Conservation (phyloP, 2,329 filamentous ascomycete genomes). For the Tolypocladium tundrense region DNA sequence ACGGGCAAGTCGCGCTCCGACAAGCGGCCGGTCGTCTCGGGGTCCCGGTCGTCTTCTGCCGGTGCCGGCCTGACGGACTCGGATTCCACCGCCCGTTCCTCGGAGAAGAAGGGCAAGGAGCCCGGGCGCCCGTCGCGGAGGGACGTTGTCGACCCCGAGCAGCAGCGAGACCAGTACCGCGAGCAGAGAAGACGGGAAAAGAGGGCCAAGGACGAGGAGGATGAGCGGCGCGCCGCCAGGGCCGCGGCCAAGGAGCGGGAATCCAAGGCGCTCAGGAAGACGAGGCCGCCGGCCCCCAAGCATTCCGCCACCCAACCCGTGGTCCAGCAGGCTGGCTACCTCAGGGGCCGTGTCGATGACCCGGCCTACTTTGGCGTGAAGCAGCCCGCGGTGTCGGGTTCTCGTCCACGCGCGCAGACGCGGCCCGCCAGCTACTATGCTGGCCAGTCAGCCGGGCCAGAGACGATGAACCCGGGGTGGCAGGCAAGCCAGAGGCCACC, state of each 20-base stretch:
- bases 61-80: conserved; percentile 27
- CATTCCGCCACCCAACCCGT: conserved; percentile 22
- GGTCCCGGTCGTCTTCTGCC: conserved; percentile 26
- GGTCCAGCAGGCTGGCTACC: conserved; percentile 18
- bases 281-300: conserved; percentile 17
- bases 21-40: conserved; percentile 18
- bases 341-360: conserved; percentile 22
- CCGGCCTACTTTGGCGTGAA: conserved; percentile 25
- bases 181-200: conserved; percentile 18
- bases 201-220: conserved; percentile 13
- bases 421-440: conserved; percentile 26
- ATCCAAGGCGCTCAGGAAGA: conserved; percentile 15
- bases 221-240: conserved; percentile 3
- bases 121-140: conserved; percentile 10
- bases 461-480: conserved; percentile 16
- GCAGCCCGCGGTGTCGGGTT: conserved; percentile 19
- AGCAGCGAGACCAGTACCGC: conserved; percentile 13
- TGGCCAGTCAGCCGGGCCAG: conserved; percentile 17
- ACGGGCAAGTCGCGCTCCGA: conserved; percentile 37
- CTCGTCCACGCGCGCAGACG: conserved; percentile 21
- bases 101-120: conserved; percentile 16
- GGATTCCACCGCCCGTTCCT: conserved; percentile 31
- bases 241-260: conserved; percentile 12
- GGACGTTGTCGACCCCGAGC: conserved; percentile 10
- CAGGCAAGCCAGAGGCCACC: conserved; percentile 13